Evolutionary conservation across 164 flowering plant genomes (phyloP), one percentile per base, ranked within the genome.

Genomic region (Annona squamosa): DNA sequence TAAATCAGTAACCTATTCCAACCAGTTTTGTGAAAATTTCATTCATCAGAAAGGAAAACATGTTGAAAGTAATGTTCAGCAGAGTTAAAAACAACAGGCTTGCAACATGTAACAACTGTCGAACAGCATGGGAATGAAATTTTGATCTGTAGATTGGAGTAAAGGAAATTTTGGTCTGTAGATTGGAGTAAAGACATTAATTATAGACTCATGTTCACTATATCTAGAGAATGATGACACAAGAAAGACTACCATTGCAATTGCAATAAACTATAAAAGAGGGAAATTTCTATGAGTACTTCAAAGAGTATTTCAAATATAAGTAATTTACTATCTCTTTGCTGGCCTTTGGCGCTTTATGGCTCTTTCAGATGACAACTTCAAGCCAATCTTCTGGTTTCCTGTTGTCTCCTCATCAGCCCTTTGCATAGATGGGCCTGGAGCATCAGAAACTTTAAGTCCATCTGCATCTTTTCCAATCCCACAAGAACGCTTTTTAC

Each of bases 311-410:
- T 46, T 19, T 46, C 6, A 18, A 42, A 26, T 44, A 64, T 45
- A 56, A 43, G 68, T 12, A 42, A 78, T 75, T 74, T 72, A 78
- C 77, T 48, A 4, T 3, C 5, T 72, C 16, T 48, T 71, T 6
- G 61, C 46, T 45, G 52, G 43, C 72, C 66, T 63, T 72, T 18
- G 48, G 1, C 41, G 70, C 64, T 57, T 78, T 45, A 12, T 63
- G 42, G 19, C 45, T 47, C 52, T 6, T 37, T 17, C 48, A 57
- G 57, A 62, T 72, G 72, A 71, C 5, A 63, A 5, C 16, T 48
- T 47, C 72, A 70, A 74, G 5, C 70, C 68, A 44, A 41, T 63
- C 61, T 73, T 7, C 37, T 46, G 66, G 5, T 37, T 56, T 16
- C 59, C 9, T 52, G 16, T 64, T 10, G 10, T 46, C 46, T 66